Base-by-base conservation (phyloP, 257 asterid species). In the Vinca minor region DNA sequence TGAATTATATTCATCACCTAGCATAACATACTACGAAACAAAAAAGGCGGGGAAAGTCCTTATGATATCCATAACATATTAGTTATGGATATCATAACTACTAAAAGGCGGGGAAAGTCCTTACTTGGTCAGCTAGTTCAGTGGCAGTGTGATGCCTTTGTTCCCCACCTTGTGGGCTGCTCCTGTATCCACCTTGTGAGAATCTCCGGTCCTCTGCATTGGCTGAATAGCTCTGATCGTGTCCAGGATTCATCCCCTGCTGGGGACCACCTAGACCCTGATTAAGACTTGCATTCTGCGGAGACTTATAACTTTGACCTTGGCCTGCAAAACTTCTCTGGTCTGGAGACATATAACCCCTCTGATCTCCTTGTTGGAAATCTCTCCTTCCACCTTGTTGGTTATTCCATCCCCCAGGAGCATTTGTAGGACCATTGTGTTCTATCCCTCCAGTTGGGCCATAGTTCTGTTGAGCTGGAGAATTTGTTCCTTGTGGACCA, bases 101-200 rank as follows among this genome's bases (percentile, higher is more conserved):
- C 21, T 21, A 55, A 53, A 26, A 13, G 20, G 8, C 0, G 20
- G 12, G 26, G 14, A n/a, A 0, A 7, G 42, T 38, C 59, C 84
- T 76, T 62, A 83, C 84, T 44, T 65, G 76, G 62, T 74, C 77
- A 76, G 67, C 62, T 71, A 39, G 69, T 45, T 48, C 57, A 35
- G 7, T 47, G 52, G 83, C 56, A 52, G 78, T 45, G 64, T 71
- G 62, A 59, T 65, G 71, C 66, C 73, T 64, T 32, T 69, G 62
- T 39, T 59, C 71, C 9, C 66, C 76, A 49, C 54, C 60, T 23
- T 39, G 66, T 1, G 29, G 35, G 49, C 47, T 66, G 61, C 34
- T 62, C 63, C 73, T 67, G 59, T 59, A 66, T 23, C 60, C 76
- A 34, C 49, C 28, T 31, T 53, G 70, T 44, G 74, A 41, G 68